Percentiles rank a stretch among this genome's conserved stretches.
Evolutionary conservation across 352 stramenopile species (phyloP).

Genomic region (Peronospora belbahrii): DNA sequence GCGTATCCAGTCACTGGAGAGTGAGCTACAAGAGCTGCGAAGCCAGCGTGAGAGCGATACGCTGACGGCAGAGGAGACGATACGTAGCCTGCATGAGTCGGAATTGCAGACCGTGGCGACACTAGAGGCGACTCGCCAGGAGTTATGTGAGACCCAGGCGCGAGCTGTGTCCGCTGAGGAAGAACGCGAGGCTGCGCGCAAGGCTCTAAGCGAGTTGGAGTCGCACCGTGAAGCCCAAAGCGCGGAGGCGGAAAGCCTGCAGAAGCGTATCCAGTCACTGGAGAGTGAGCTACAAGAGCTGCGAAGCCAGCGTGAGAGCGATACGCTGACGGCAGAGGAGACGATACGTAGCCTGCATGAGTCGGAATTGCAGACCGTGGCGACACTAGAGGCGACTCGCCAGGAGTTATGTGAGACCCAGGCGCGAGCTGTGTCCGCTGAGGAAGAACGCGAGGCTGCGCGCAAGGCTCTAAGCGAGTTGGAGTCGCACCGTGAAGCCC

Average conservation of each 20-base stretch:
- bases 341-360: conserved; percentile 19
- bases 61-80: conserved; percentile 15
- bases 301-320: conserved; percentile 11
- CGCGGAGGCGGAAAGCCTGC: neutral
- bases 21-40: conserved; percentile 20
- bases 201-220: conserved; percentile 14
- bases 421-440: conserved; percentile 7
- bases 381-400: conserved; percentile 16
- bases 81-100: conserved; percentile 16
- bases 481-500: conserved; percentile 10
- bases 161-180: conserved; percentile 11
- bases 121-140: conserved; percentile 16
- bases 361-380: conserved; percentile 7
- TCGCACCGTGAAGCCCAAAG: conserved; percentile 13
- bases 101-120: conserved; percentile 5
- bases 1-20: conserved; percentile 11
- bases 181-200: conserved; percentile 9
- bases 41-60: conserved; percentile 13
- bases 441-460: conserved; percentile 12
- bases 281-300: conserved; percentile 22
- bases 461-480: conserved; percentile 16
- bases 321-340: conserved; percentile 13
- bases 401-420: conserved; percentile 19
- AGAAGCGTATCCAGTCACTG: conserved; percentile 10
- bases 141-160: conserved; percentile 15